Percentiles rank a stretch among this genome's conserved stretches.
Evolutionary conservation across 73 alveolate genomes (phyloP).

Genomic region (Blepharisma japonicum): DNA sequence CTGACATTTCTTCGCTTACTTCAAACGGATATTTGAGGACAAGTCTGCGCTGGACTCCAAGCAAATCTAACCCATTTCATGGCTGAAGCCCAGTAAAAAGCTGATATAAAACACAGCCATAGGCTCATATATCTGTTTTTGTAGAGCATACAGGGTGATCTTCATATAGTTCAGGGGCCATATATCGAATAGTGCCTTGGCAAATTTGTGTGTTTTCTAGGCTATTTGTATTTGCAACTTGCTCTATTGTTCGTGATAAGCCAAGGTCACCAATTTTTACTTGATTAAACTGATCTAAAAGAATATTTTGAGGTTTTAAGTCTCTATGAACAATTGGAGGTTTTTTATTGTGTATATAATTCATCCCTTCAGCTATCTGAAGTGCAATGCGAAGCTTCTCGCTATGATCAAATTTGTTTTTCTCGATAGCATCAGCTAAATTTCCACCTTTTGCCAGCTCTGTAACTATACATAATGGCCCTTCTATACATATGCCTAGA

Average conservation of each 20-base stretch:
- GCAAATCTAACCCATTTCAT: conserved; percentile 1
- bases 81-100: conserved; percentile 2
- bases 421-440: conserved; percentile 13
- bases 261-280: conserved; percentile 35
- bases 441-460: conserved; percentile 34
- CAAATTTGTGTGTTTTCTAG: conserved; percentile 6
- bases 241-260: conserved; percentile 11
- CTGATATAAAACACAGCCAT: conserved; percentile 30
- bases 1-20: not conserved
- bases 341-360: conserved; percentile 4
- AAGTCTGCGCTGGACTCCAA: conserved; percentile 15
- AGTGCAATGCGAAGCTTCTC: not conserved
- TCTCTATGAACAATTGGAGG: conserved; percentile 34
- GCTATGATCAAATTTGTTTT: not conserved
- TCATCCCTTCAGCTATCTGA: conserved; percentile 31
- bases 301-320: conserved; percentile 26
- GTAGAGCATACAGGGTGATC: conserved; percentile 27
- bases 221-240: conserved; percentile 12
- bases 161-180: conserved; percentile 32
- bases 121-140: conserved; percentile 28
- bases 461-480: conserved; percentile 29
- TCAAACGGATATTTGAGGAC: not conserved
- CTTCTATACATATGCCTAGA: conserved; percentile 21
- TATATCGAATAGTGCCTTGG: conserved; percentile 28
- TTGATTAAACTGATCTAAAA: conserved; percentile 13